These are phyloP conservation scores for Quillaja saponaria DNA, from an alignment of 306 rosid genomes.

Conservation along the genomic window DNA sequence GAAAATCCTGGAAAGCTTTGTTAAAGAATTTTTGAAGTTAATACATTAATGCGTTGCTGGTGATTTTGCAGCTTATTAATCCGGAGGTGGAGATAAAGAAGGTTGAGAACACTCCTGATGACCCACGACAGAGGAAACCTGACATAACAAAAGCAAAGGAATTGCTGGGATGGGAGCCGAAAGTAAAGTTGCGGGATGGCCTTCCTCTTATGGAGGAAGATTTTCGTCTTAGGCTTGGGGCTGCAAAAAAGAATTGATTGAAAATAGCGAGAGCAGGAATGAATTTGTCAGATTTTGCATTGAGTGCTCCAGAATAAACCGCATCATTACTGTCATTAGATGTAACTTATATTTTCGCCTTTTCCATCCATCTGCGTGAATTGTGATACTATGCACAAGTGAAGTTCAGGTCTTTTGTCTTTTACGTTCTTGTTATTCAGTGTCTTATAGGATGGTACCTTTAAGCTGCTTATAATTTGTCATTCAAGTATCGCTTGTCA, in stretches of 20 bases:
- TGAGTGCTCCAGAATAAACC: no score
- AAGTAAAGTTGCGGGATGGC: conserved; percentile 60
- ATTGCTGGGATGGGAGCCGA: conserved; percentile 78
- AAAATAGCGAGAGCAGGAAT: conserved; percentile 1
- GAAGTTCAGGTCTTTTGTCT: conserved; percentile 8
- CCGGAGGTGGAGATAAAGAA: conserved; percentile 62
- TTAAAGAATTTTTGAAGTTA: background rate
- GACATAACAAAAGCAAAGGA: conserved; percentile 71
- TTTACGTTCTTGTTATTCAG: background rate
- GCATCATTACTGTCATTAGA: background rate
- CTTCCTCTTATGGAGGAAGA: conserved; percentile 86
- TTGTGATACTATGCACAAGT: conserved; percentile 1
- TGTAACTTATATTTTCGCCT: background rate
- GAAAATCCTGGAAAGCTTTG: background rate
- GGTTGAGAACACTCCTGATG: conserved; percentile 89
- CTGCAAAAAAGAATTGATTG: conserved; percentile 28
- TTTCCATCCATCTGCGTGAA: conserved; percentile 7
- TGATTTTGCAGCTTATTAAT: conserved; percentile 65
- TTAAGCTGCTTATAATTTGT: no score
- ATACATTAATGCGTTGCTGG: background rate
- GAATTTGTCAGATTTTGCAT: background rate
- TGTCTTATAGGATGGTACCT: no score
- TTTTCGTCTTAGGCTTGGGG: conserved; percentile 73
- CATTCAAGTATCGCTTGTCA: no score
- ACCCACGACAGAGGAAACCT: conserved; percentile 81